Evolutionary conservation across 2,329 filamentous ascomycete species (phyloP), one percentile per base, ranked within the genome.

Genomic region (Blastomyces silverae): DNA sequence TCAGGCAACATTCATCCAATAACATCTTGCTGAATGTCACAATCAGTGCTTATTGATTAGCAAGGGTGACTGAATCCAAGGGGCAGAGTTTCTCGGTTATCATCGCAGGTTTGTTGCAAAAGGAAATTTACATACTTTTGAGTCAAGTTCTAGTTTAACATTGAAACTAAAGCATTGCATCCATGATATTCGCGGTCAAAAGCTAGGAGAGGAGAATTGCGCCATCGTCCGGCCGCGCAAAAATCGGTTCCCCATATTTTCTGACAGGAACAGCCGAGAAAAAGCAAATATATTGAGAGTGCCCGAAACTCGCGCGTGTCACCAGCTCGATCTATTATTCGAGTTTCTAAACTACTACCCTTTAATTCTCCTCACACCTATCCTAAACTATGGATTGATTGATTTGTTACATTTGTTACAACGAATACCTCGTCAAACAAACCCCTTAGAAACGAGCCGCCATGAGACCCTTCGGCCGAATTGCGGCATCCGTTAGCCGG

Each of bases 381-480:
- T 22, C 31, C 20, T 37, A n/a, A n/a, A 11, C 53, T 37, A 39
- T 37, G 31, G 6, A 31, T 46, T 60, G 25, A 46, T 46, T 31
- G 13, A 46, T 17, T 7, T 39, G 17, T 39, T 57, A 3, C 53
- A 46, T 17, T 7, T 39, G 17, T 39, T 57, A 3, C 53, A 22
- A n/a, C 31, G 28, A 11, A 46, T 46, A 60, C 31, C 42, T 13
- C 3, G 13, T 28, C 15, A 34, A 28, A 31, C 10, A 39, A n/a
- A 39, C 22, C 25, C 2, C 42, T 31, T 39, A 2, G 39, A 17
- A 46, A 60, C 22, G 3, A 61, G 11, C 70, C 31, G 66, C 42
- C 73, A 78, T 78, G 61, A 37, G 61, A 61, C 64, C 61, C 17
- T 62, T 67, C 46, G 61, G 34, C 56, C 64, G 65, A 61, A 48